Conservation (phyloP, 139 green algal species). For the Mychonastes homosphaera region DNA sequence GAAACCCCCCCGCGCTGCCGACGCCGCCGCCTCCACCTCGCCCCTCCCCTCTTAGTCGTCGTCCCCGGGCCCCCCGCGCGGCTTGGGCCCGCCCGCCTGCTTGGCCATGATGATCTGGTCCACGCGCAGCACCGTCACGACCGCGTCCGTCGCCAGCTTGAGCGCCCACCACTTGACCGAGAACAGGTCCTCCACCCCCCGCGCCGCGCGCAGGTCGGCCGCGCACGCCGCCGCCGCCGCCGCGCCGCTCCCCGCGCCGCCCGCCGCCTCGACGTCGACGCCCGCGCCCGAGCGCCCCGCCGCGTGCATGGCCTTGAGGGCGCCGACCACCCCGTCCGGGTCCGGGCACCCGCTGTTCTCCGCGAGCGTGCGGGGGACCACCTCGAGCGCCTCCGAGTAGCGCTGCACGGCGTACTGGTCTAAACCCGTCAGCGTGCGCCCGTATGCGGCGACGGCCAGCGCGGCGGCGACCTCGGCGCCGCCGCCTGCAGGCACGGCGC, state of each 20-base stretch:
- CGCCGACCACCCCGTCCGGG: conserved; percentile 54
- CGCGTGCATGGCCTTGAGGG: conserved; percentile 80
- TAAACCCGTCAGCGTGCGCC: conserved; percentile 78
- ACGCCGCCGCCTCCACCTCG: too few relatives aligned
- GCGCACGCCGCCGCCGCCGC: too few relatives aligned
- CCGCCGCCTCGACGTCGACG: conserved; percentile 77
- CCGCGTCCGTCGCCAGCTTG: conserved; percentile 83
- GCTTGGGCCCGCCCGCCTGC: conserved; percentile 73
- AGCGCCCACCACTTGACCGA: conserved; percentile 91
- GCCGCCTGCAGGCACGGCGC: conserved; percentile 71
- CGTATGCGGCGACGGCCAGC: conserved; percentile 42
- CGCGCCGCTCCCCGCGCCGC: conserved; percentile 47
- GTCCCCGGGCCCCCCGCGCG: conserved; percentile 26
- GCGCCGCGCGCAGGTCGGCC: too few relatives aligned
- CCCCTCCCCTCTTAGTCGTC: conserved; percentile 16
- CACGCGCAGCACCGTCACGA: conserved; percentile 83
- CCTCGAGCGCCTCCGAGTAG: conserved; percentile 88
- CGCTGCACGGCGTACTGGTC: conserved; percentile 88
- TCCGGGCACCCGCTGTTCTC: conserved; percentile 80
- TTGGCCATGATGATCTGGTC: conserved; percentile 99
- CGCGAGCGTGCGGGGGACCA: conserved; percentile 81
- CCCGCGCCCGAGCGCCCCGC: conserved; percentile 45
- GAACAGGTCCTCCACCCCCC: conserved; percentile 66
- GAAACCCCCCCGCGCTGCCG: too few relatives aligned
- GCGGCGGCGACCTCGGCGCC: conserved; percentile 84